These are phyloP conservation scores for Blakeslea trispora DNA, from an alignment of 371 early-diverging fungal genomes.

Conservation along the genomic window DNA sequence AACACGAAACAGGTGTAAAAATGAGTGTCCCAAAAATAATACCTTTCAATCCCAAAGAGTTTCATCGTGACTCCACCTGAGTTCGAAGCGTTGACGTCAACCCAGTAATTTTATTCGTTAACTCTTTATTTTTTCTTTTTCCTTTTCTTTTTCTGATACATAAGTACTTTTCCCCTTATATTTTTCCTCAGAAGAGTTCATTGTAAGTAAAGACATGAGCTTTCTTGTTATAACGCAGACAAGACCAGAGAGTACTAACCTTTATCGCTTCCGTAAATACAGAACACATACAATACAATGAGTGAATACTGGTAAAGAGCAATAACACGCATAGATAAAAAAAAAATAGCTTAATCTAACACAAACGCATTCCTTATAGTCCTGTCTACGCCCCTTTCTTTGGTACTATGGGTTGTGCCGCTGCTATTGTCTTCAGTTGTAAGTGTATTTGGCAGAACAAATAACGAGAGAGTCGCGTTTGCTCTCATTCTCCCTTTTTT, in stretches of 20 bases:
- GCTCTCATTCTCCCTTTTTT: constrained; percentile 8
- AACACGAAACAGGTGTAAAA: no score
- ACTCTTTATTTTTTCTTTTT: not conserved
- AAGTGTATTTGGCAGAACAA: constrained; percentile 46
- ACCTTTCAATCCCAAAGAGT: no score
- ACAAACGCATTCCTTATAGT: constrained; percentile 49
- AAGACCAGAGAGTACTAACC: not conserved
- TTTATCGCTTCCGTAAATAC: not conserved
- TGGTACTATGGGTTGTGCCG: constrained; percentile 94
- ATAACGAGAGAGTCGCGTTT: constrained; percentile 12
- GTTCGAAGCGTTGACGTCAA: not conserved
- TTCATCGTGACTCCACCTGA: not conserved
- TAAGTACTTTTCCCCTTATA: not conserved
- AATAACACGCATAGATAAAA: not conserved
- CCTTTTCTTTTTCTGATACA: not conserved
- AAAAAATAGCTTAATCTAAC: not conserved
- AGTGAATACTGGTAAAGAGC: constrained; percentile 25
- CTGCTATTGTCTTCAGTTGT: constrained; percentile 96
- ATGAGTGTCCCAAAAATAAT: no score
- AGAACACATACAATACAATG: constrained; percentile 12
- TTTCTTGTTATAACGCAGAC: no score
- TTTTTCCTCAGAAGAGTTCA: not conserved
- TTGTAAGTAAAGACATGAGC: not conserved
- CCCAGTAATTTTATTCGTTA: not conserved
- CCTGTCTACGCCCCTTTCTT: constrained; percentile 97